Conservation (phyloP, 352 stramenopile genomes). For the Pythium chondricola region DNA sequence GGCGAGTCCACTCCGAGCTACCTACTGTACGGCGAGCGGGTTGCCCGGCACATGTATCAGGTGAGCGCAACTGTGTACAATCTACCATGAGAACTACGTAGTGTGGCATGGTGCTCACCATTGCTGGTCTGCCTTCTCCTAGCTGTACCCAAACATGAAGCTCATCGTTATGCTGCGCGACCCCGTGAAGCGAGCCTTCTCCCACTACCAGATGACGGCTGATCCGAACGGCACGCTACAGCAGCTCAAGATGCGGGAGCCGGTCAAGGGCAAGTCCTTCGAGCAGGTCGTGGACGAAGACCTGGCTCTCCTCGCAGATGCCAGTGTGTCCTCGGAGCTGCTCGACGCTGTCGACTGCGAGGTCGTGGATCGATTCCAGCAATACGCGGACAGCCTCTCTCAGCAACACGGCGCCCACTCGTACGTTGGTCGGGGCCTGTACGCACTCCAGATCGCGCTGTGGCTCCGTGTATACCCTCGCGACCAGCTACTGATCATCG, state of each 20-base stretch:
- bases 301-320: conserved; percentile 56
- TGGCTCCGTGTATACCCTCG: conserved; percentile 87
- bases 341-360: conserved; percentile 16
- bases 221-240: conserved; percentile 61
- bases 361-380: conserved; percentile 29
- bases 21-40: conserved; percentile 49
- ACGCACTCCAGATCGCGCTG: conserved; percentile 86
- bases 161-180: conserved; percentile 93
- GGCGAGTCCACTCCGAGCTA: conserved; percentile 85
- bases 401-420: conserved; percentile 68
- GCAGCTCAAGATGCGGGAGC: conserved; percentile 79
- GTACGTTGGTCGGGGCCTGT: conserved; percentile 85
- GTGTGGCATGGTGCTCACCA: too few relatives aligned
- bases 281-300: conserved; percentile 85
- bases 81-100: not conserved
- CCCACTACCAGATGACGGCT: conserved; percentile 92
- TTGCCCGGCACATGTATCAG: conserved; percentile 35
- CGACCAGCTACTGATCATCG: conserved; percentile 83
- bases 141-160: conserved; percentile 46
- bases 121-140: not conserved
- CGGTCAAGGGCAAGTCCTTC: conserved; percentile 76
- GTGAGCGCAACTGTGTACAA: conserved; percentile 10
- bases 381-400: conserved; percentile 35
- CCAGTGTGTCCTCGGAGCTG: conserved; percentile 7
- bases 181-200: conserved; percentile 87